Conservation (phyloP, 306 rosid genomes). For the Rubus idaeus region DNA sequence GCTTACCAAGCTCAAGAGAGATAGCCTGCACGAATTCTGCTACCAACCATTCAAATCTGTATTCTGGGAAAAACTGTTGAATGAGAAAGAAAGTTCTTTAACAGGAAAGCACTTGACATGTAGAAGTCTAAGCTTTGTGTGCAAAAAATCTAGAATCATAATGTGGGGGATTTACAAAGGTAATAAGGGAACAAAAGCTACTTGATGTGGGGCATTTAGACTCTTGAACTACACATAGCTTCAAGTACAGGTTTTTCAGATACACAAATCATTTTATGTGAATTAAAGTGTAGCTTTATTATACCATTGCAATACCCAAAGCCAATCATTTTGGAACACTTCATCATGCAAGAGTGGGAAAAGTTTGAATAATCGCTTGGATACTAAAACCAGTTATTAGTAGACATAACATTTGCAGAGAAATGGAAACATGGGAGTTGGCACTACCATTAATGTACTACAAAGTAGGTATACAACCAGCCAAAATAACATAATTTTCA, state of each 20-base stretch:
- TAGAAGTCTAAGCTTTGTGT: neutral
- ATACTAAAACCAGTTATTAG: neutral
- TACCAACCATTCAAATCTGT: constrained; percentile 76
- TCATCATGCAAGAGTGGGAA: neutral
- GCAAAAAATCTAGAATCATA: too few species aligned
- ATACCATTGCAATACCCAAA: neutral
- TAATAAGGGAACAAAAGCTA: neutral
- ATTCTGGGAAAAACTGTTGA: constrained; percentile 75
- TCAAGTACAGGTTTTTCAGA: neutral
- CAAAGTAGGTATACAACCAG: neutral
- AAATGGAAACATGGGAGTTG: neutral
- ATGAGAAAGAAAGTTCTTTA: constrained; percentile 21
- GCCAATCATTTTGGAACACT: neutral
- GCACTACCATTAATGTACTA: neutral
- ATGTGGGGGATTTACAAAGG: neutral
- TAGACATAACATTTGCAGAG: neutral
- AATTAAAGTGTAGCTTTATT: neutral
- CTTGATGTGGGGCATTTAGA: neutral
- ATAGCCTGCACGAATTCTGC: constrained; percentile 53
- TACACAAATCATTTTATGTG: neutral
- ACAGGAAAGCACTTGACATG: neutral
- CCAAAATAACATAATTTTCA: neutral
- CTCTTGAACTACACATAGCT: neutral
- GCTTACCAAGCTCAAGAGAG: constrained; percentile 79
- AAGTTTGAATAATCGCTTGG: neutral